Conservation (phyloP, 202 grass and related monocot species). For the Zoysia matrella region DNA sequence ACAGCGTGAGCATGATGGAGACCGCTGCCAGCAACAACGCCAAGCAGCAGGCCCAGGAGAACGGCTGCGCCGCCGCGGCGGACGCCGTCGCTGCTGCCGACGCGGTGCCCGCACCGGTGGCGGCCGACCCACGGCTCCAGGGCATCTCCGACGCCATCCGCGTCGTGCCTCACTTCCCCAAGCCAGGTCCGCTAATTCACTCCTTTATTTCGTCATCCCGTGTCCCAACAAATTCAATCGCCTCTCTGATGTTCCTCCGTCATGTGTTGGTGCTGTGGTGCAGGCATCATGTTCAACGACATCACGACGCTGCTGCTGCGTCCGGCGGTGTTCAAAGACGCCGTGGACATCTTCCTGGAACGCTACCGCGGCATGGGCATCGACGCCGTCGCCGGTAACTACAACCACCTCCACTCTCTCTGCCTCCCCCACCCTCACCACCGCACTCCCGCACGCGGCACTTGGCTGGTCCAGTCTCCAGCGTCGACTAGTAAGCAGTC, state of each 20-base stretch:
- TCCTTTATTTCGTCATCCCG: not conserved
- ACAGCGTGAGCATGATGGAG: constrained; percentile 43
- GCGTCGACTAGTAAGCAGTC: too few species aligned
- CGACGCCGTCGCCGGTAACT: constrained; percentile 75
- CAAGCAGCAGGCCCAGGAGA: constrained; percentile 43
- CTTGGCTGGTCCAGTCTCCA: too few species aligned
- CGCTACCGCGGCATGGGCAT: constrained; percentile 73
- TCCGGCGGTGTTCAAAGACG: constrained; percentile 67
- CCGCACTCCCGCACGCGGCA: too few species aligned
- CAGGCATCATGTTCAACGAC: constrained; percentile 98
- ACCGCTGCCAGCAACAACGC: not conserved
- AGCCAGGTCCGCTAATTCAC: constrained; percentile 48
- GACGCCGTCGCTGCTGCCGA: not conserved
- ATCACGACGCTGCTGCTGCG: constrained; percentile 79
- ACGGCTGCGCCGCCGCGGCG: constrained; percentile 33
- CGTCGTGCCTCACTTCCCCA: constrained; percentile 73
- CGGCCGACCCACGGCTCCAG: constrained; percentile 58
- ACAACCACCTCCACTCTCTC: not conserved
- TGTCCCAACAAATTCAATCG: not conserved
- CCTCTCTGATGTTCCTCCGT: not conserved
- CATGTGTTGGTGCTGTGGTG: not conserved
- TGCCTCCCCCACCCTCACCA: too few species aligned
- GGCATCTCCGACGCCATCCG: constrained; percentile 38
- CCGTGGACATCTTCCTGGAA: constrained; percentile 77
- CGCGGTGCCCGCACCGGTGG: not conserved